These are phyloP conservation scores for Oryza brachyantha DNA, from an alignment of 176 grass and related monocot genomes.

Conservation along the genomic window DNA sequence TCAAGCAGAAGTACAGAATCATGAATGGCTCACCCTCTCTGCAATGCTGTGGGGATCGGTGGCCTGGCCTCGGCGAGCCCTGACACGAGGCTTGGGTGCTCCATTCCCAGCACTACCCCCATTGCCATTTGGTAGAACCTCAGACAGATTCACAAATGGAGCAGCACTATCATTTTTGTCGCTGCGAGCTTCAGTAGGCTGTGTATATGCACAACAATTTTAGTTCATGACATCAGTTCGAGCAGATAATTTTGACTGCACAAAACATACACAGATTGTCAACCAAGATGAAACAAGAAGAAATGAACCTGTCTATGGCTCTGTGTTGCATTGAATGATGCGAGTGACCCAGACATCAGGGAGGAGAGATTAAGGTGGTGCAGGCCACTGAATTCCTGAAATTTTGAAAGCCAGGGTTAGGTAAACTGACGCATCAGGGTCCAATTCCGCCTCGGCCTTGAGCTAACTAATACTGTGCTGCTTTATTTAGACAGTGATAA, in stretches of 20 bases:
- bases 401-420: background rate
- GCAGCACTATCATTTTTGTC: background rate
- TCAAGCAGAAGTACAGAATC: background rate
- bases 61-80: slow-evolving; percentile 42
- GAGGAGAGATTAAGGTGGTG: slow-evolving; percentile 36
- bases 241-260: background rate
- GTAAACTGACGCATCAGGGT: background rate
- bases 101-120: background rate
- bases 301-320: slow-evolving; percentile 21
- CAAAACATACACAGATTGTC: background rate
- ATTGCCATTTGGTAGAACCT: slow-evolving; percentile 8
- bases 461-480: slow-evolving; percentile 10
- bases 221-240: background rate
- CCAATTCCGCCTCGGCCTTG: slow-evolving; percentile 7
- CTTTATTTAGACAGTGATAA: slow-evolving; percentile 3
- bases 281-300: background rate
- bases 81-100: slow-evolving; percentile 18
- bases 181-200: slow-evolving; percentile 5
- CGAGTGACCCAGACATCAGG: slow-evolving; percentile 24
- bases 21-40: slow-evolving; percentile 19
- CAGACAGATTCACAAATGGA: background rate
- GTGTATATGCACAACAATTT: background rate
- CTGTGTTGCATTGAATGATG: slow-evolving; percentile 20
- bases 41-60: slow-evolving; percentile 55
- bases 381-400: slow-evolving; percentile 42